Evolutionary conservation across 257 asterid species (phyloP).

Genomic region (Ophiorrhiza pumila): DNA sequence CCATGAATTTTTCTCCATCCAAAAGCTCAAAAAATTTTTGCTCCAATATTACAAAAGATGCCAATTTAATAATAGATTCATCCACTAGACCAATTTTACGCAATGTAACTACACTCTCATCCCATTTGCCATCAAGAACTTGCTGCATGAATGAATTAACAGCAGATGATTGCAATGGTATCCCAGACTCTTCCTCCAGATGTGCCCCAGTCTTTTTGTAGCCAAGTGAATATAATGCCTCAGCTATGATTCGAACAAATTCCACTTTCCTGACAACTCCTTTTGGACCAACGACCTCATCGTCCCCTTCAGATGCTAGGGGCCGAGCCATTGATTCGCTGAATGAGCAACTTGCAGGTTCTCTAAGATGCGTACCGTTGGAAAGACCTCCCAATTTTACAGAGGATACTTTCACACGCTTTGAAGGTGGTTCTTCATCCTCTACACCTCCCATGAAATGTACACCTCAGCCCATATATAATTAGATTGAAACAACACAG

Average conservation of each 20-base stretch:
- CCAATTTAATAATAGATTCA: slow-evolving; percentile 47
- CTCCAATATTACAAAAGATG: slow-evolving; percentile 70
- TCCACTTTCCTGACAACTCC: slow-evolving; percentile 67
- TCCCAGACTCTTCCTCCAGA: slow-evolving; percentile 79
- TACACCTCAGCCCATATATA: slow-evolving; percentile 73
- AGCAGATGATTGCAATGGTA: slow-evolving; percentile 51
- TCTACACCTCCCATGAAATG: slow-evolving; percentile 93
- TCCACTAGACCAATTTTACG: slow-evolving; percentile 50
- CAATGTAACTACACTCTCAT: slow-evolving; percentile 59
- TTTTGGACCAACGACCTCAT: slow-evolving; percentile 68
- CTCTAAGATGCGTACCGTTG: slow-evolving; percentile 44
- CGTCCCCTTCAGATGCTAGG: slow-evolving; percentile 50
- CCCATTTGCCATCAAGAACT: slow-evolving; percentile 81
- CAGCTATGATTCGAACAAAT: slow-evolving; percentile 68
- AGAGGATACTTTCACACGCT: slow-evolving; percentile 70
- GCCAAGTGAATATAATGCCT: slow-evolving; percentile 79
- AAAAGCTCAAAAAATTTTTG: slow-evolving; percentile 72
- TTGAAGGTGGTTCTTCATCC: slow-evolving; percentile 77
- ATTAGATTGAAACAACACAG: slow-evolving; percentile 22
- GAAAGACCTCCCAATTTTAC: slow-evolving; percentile 44
- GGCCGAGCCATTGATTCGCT: slow-evolving; percentile 64
- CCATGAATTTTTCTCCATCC: slow-evolving; percentile 54
- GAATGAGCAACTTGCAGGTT: slow-evolving; percentile 48
- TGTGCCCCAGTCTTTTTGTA: slow-evolving; percentile 57
- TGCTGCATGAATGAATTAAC: slow-evolving; percentile 65